Evolutionary conservation across 345 rosid genomes (phyloP), one percentile per base, ranked within the genome.

Genomic region (Eucalyptus leucophloia): DNA sequence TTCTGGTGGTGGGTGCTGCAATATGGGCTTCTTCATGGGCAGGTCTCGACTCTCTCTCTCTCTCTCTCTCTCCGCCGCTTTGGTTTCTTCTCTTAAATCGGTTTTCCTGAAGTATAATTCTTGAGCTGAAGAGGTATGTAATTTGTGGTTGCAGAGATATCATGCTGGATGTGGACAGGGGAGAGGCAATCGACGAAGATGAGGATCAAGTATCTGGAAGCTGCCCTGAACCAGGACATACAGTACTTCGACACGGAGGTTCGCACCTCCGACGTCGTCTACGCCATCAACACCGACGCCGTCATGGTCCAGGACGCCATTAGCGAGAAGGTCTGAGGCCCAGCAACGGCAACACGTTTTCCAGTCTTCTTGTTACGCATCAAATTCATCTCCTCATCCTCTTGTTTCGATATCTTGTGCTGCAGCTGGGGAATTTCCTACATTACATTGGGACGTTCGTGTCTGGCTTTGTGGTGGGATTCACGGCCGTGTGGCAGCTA

Each of bases 11-110:
- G 93, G 99, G 99, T 89, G 99, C 99, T 91, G 98, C 98, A 90
- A 97, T 98, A 88, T 98, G 99, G 99, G 99, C 98, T 37, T 98
- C 99, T 89, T 98, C 99, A 17, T 98, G 99, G 99, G 99, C 99
- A 92, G 99, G 99, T 96, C 28, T 54, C 91, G 56, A 13, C 19
- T 9, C 12, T 14, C 50, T 65, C 69, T 60, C 67, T 44, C n/a
- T n/a, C 83, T 11, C 37, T 77, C 32, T 12, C 86, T 47, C 37
- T 56, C 32, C 86, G 49, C 80, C 69, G 18, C 40, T 77, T n/a
- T 65, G 91, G 83, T 58, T 82, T 87, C 16, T 40, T 77, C 83
- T 5, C 28, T 9, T 49, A 44, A 23, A 32, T 42, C 40, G 47
- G 45, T 82, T 42, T 83, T 56, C 47, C 23, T 51, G 85, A 86